A percentile compares a stretch with the other conserved stretches of the same genome.
Evolutionary conservation across 225 moss, liverwort and hornwort species (phyloP).

Genomic region (Sphagnum tenellum): DNA sequence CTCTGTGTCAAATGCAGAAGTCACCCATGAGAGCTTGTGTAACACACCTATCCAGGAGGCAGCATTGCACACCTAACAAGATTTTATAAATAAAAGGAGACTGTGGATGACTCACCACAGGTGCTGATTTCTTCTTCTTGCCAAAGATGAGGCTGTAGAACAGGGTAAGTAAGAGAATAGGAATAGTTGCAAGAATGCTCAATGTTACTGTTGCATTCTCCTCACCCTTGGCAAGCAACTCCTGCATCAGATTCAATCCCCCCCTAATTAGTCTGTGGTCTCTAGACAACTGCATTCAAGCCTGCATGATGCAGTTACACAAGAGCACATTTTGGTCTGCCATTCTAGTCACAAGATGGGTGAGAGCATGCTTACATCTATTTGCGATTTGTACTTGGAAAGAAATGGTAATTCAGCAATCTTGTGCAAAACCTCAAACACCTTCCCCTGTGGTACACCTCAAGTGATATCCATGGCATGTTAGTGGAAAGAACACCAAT

Average conservation of each 20-base stretch:
- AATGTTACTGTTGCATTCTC: conserved; percentile 31
- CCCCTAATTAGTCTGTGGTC: neutral
- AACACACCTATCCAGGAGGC: neutral
- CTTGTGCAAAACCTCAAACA: conserved; percentile 40
- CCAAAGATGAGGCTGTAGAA: conserved; percentile 31
- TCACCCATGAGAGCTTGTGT: neutral
- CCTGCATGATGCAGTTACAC: neutral
- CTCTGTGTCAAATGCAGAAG: too few relatives aligned
- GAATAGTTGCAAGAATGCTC: conserved; percentile 36
- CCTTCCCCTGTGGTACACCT: conserved; percentile 21
- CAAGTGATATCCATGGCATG: too few relatives aligned
- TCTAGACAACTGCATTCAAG: too few relatives aligned
- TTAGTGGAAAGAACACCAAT: too few relatives aligned
- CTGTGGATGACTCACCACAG: conserved; percentile 13
- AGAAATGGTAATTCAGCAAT: conserved; percentile 23
- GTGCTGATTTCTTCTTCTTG: conserved; percentile 16
- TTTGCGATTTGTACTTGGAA: conserved; percentile 30
- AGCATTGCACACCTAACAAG: neutral
- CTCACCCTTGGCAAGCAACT: conserved; percentile 36
- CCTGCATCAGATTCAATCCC: conserved; percentile 11
- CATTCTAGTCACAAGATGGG: neutral
- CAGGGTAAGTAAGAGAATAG: conserved; percentile 30
- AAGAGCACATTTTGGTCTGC: neutral
- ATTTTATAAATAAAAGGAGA: neutral
- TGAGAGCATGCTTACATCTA: conserved; percentile 22